Evolutionary conservation across 805 yeast species (phyloP).

Genomic region (Ogataea minuta): DNA sequence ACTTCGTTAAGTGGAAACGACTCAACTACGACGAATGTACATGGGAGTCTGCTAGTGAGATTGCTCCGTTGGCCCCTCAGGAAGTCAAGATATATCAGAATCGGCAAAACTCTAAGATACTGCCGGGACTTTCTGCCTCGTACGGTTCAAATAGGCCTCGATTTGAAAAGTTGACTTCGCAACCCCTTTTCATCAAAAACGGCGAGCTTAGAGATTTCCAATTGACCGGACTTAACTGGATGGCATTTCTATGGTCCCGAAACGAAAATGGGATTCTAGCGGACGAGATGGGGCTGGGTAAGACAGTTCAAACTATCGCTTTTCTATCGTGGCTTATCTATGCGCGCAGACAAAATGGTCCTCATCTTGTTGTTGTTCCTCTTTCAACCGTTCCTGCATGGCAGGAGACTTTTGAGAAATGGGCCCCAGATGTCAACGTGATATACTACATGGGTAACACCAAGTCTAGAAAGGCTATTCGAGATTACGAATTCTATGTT

Average conservation of each 20-base stretch:
- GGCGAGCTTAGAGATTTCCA: conserved; percentile 97
- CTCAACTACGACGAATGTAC: conserved; percentile 93
- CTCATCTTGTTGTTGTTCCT: conserved; percentile 95
- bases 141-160: conserved; percentile 77
- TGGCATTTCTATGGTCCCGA: conserved; percentile 98
- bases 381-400: conserved; percentile 95
- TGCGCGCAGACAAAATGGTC: conserved; percentile 96
- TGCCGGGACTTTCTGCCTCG: conserved; percentile 76
- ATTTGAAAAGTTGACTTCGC: conserved; percentile 81
- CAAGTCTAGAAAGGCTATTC: conserved; percentile 73
- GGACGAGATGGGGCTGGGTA: conserved; percentile 98
- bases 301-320: conserved; percentile 94
- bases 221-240: conserved; percentile 97
- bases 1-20: conserved; percentile 91
- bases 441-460: conserved; percentile 92
- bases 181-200: conserved; percentile 85
- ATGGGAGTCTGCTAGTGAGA: conserved; percentile 91
- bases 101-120: conserved; percentile 76
- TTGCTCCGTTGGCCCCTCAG: conserved; percentile 79
- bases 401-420: conserved; percentile 97
- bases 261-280: conserved; percentile 97
- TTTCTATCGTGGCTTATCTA: conserved; percentile 92
- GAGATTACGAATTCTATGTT: conserved; percentile 80
- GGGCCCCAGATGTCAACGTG: conserved; percentile 97
- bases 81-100: conserved; percentile 82